Conservation (phyloP, 73 alveolate species). For the Breviolum minutum region DNA sequence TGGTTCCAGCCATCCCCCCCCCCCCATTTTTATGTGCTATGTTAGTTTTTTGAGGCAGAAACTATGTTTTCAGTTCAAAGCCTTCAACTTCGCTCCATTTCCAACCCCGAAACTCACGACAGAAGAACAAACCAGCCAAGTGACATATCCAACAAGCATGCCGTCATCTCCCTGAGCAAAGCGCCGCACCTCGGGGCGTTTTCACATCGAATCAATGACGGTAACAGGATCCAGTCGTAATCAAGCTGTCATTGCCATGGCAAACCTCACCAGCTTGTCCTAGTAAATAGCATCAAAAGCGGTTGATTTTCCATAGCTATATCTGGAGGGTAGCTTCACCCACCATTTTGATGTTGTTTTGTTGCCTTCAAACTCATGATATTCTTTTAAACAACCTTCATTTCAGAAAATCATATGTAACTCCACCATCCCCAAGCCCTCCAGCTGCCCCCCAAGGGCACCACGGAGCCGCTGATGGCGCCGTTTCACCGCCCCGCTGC, state of each 20-base stretch:
- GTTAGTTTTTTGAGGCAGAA: neutral
- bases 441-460: neutral
- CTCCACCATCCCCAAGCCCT: neutral
- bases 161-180: constrained; percentile 42
- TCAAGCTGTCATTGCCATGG: too few species aligned
- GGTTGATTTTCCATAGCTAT: too few species aligned
- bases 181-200: constrained; percentile 58
- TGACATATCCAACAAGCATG: constrained; percentile 2
- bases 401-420: too few species aligned
- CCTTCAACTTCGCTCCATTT: neutral
- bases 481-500: constrained; percentile 8
- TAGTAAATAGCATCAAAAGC: too few species aligned
- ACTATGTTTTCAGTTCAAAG: neutral
- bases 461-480: neutral
- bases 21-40: neutral
- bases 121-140: neutral
- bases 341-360: too few species aligned
- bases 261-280: too few species aligned
- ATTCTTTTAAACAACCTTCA: too few species aligned
- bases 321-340: too few species aligned
- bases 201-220: too few species aligned
- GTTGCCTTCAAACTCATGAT: too few species aligned
- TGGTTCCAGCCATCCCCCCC: too few species aligned
- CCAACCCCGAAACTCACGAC: neutral
- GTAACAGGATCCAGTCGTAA: neutral